Evolutionary conservation across 2,329 filamentous ascomycete genomes (phyloP), one percentile per base, ranked within the genome.

Genomic region (Fusarium sp.): DNA sequence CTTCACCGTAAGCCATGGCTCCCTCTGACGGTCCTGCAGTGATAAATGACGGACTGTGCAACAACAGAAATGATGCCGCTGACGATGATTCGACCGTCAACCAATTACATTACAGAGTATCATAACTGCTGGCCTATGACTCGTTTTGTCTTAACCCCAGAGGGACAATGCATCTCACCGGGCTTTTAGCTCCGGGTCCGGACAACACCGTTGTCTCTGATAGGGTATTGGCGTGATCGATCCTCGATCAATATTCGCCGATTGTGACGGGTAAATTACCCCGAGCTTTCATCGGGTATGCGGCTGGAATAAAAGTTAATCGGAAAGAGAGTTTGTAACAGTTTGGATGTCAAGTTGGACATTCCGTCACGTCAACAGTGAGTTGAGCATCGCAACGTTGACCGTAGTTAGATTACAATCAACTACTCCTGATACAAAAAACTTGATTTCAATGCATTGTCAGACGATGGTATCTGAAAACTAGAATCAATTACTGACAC

Each of bases 131-230:
- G 4, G 13, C 24, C 8, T 8, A 28, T 50, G n/a, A 71, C 68
- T 71, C 15, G 61, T 33, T 13, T 26, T 14, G 10, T 15, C 11
- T 31, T 4, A 2, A 38, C 7, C 24, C 1, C 3, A 13, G 31
- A 20, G 4, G 12, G 0, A 38, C 7, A n/a, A 13, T 16, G 14
- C 18, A 41, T 7, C 3, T 33, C 2, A 4, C 33, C 65, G 65
- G 65, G 50, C 0, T 12, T 16, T 64, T 31, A 68, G 44, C 65
- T 68, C 65, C 65, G 64, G 65, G 13, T 8, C 38, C 26, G 45
- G 42, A 24, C 0, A 26, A 11, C 3, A 7, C 39, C 33, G 8
- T 1, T 10, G 18, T 7, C 16, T 30, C 5, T 69, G 50, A 58
- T 64, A 69, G 65, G 42, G 9, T 36, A 6, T 20, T 20, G 35